A percentile compares a stretch with the other conserved stretches of the same genome.
Evolutionary conservation across 1,139 yeast genomes (phyloP).

Genomic region (Schwanniomyces etchellsii): DNA sequence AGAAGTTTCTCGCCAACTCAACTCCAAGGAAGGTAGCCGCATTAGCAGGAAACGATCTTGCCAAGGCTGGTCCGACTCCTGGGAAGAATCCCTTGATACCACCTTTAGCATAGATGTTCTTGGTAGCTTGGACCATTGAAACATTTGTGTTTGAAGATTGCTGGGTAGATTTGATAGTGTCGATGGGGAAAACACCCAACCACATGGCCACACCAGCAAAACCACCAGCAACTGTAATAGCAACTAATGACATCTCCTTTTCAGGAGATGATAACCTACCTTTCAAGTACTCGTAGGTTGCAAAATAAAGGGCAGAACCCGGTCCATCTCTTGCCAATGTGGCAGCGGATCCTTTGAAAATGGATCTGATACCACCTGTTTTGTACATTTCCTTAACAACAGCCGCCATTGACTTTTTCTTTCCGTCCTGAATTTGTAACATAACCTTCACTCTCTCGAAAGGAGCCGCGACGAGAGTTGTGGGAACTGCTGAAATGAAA

Average conservation of each 20-base stretch:
- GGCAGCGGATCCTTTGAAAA: conserved; percentile 87
- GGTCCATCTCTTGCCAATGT: conserved; percentile 97
- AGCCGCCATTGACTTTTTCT: conserved; percentile 46
- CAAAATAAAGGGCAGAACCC: conserved; percentile 95
- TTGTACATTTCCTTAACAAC: conserved; percentile 67
- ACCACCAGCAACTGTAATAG: conserved; percentile 89
- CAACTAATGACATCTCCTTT: conserved; percentile 57
- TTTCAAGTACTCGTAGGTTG: conserved; percentile 85
- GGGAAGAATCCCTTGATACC: conserved; percentile 95
- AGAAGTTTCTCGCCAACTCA: conserved; percentile 73
- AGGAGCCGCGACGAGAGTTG: conserved; percentile 93
- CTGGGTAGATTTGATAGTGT: conserved; percentile 86
- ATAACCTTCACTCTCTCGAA: conserved; percentile 94
- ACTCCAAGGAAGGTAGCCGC: conserved; percentile 98
- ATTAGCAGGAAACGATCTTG: conserved; percentile 95
- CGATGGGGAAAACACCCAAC: conserved; percentile 94
- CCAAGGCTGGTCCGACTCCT: conserved; percentile 92
- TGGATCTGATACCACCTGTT: conserved; percentile 79
- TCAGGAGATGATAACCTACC: conserved; percentile 52
- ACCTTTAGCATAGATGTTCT: conserved; percentile 57
- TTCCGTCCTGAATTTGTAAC: conserved; percentile 68
- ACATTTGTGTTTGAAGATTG: conserved; percentile 58
- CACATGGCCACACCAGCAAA: conserved; percentile 96
- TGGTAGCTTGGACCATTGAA: conserved; percentile 63
- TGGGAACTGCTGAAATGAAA: conserved; percentile 91